phyloP scores from a whole-genome alignment of 371 early-diverging fungal species.

The Dipsacomyces acuminosporus region DNA sequence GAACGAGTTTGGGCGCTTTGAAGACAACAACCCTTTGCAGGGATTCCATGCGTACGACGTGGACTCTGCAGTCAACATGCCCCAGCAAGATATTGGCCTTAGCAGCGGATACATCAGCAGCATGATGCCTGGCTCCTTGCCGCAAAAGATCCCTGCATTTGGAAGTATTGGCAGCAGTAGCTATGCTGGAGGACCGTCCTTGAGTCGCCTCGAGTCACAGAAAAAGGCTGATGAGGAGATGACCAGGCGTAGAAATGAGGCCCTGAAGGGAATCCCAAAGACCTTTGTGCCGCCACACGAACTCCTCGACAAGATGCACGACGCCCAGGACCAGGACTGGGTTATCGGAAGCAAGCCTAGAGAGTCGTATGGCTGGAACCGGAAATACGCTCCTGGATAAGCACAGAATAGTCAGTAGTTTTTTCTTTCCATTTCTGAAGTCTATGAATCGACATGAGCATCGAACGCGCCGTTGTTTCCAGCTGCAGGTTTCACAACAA shows the following conservation, averaged over 20 bases:
- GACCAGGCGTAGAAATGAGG: constrained; percentile 24
- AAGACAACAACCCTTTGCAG: background rate
- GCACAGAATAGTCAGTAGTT: too few relatives aligned
- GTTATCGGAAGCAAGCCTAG: constrained; percentile 42
- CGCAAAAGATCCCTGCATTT: constrained; percentile 33
- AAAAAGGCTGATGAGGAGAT: constrained; percentile 31
- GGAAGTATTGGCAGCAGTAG: constrained; percentile 17
- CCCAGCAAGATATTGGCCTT: background rate
- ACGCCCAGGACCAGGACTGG: constrained; percentile 20
- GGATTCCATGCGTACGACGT: too few relatives aligned
- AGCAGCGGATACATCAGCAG: constrained; percentile 27
- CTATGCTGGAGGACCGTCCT: constrained; percentile 10
- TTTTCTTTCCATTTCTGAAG: too few relatives aligned
- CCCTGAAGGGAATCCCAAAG: constrained; percentile 27
- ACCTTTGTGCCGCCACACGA: constrained; percentile 43
- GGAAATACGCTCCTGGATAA: constrained; percentile 39
- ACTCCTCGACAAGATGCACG: constrained; percentile 33
- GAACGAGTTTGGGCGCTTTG: constrained; percentile 25
- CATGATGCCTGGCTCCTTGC: constrained; percentile 40
- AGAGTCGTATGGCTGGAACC: constrained; percentile 28
- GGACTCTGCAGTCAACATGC: background rate
- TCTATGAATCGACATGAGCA: too few relatives aligned
- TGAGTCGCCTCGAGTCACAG: constrained; percentile 29
- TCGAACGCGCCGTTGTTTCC: too few relatives aligned
- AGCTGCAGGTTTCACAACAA: too few relatives aligned